Base-by-base conservation (phyloP, 139 green algal genomes). In the Haematococcus sp. region DNA sequence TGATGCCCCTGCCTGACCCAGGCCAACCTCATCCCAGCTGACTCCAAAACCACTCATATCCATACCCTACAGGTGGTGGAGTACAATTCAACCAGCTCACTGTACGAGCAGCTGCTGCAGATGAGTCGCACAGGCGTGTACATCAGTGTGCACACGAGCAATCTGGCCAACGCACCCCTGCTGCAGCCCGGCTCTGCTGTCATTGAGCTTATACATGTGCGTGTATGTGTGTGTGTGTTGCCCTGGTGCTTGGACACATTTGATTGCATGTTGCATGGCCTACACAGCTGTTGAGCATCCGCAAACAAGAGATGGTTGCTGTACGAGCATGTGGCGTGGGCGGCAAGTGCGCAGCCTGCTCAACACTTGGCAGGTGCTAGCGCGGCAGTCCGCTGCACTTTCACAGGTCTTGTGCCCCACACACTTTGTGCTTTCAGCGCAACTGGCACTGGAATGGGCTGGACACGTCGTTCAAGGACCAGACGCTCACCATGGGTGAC, bases 111-210 rank as follows among this genome's bases (percentile, higher is more conserved):
- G 88, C 85, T 97, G 76, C 72, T 83, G 35, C 64, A 77, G 1
- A 91, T 97, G 78, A 77, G 84, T 1, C n/a, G 70, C 23, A 93
- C 91, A 0, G 82, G 83, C 19, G 78, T 97, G 32, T 91, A 91
- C 40, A 77, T 97, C n/a, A 86, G 72, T 0, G 88, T 91, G 60
- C 92, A 97, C 81, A 97, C 92, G 28, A 92, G 82, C 46, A 91
- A 91, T 61, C 82, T 97, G 22, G 91, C 92, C 43, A 97, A 96
- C 68, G 80, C 88, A 1, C 83, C 86, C 44, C 89, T 97, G 54
- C 83, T 97, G 79, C 88, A 83, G 73, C 91, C 89, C 0, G 92
- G 91, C 7, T 80, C 76, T 5, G 88, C 86, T 0, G 88, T 96
- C 0, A 32, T 97, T 13, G 92, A 97, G 76, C 68, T 96, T 70